Evolutionary conservation across 2,329 filamentous ascomycete species (phyloP), one percentile per base, ranked within the genome.

Genomic region (Ascomycota sp.): DNA sequence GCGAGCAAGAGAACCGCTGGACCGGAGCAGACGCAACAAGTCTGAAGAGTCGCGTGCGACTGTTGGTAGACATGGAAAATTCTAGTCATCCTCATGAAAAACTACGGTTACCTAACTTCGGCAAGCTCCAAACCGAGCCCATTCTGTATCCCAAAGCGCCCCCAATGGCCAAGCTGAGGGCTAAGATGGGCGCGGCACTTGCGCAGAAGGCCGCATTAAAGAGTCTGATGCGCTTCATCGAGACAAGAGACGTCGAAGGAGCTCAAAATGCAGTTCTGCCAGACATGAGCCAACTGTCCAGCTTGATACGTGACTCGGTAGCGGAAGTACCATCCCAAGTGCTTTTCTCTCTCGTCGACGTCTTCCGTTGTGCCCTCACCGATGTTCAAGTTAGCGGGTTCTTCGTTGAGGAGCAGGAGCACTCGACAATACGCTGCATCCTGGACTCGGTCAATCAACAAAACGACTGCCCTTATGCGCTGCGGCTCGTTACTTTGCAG

Each of bases 341-440:
- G 1, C 63, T 83, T 26, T 95, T 95, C 45, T 69, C 82, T 1
- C 59, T 85, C 1, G 64, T 93, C n/a, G 89, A 95, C 45, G 64
- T 98, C 2, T 65, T 93, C 30, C 69, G 89, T 15, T 68, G 79
- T 36, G 68, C 78, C 1, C 66, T 93, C 33, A 60, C 74, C 9
- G 86, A 95, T 42, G 61, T 75, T 0, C 70, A 85, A 24, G 61
- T 93, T 11, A 81, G 78, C 35, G 77, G 77, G 12, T 91, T 72
- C 52, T 83, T 83, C 36, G 80, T 80, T 1, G 77, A 89, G 45
- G 81, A 94, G 47, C 47, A 58, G 11, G 57, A 58, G 7, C 72
- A 79, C 33, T 52, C 55, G 30, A 81, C 77, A 0, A 56, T 86
- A 10, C 45, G 62, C 22, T 56, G 65, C 0, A 51, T 93, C 3